phyloP scores from a whole-genome alignment of 1,284 basidiomycete genomes.

The Pascua guehoae region DNA sequence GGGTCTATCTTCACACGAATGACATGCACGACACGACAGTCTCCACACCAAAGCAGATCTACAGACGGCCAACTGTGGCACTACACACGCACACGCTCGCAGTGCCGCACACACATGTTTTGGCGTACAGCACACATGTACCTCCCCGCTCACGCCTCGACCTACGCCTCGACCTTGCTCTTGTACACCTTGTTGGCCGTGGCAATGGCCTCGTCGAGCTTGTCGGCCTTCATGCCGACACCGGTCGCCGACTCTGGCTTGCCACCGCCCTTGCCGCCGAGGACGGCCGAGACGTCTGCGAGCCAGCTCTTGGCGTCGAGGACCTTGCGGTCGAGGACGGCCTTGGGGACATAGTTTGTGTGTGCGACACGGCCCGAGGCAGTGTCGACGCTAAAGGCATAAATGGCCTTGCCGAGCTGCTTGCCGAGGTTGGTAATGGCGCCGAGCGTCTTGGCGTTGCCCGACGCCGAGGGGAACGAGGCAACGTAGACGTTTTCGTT shows the following conservation, averaged over 20 bases:
- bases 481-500: slow-evolving; percentile 67
- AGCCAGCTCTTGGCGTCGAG: slow-evolving; percentile 83
- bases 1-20: no score
- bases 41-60: no score
- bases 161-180: slow-evolving; percentile 15
- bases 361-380: slow-evolving; percentile 76
- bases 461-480: slow-evolving; percentile 59
- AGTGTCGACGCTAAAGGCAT: slow-evolving; percentile 77
- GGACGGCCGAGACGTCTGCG: slow-evolving; percentile 64
- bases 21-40: no score
- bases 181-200: slow-evolving; percentile 50
- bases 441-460: slow-evolving; percentile 65
- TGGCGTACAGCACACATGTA: no score
- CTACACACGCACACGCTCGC: neutral
- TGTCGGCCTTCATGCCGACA: slow-evolving; percentile 65
- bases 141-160: neutral
- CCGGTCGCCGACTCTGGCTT: slow-evolving; percentile 87
- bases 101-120: neutral
- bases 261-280: slow-evolving; percentile 92
- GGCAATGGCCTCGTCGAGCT: slow-evolving; percentile 66
- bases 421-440: slow-evolving; percentile 67
- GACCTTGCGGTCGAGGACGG: slow-evolving; percentile 53
- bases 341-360: slow-evolving; percentile 78
- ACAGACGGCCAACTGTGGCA: no score
- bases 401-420: slow-evolving; percentile 76